Percentiles rank a stretch among this genome's conserved stretches.
These are phyloP conservation scores for Holtermannia corniformis DNA, from an alignment of 768 basidiomycete genomes.

Conservation along the genomic window DNA sequence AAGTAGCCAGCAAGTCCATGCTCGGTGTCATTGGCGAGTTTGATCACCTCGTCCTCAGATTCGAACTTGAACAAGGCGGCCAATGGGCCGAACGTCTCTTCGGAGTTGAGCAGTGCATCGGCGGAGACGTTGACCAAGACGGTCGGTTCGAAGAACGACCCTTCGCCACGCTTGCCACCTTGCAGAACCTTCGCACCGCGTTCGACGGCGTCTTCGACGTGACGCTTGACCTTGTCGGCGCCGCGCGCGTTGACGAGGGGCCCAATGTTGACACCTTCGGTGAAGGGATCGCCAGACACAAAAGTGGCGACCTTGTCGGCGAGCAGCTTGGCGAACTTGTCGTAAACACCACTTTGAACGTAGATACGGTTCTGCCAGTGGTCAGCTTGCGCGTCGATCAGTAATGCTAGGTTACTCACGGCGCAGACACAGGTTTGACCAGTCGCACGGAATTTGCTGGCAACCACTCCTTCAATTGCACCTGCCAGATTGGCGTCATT, in stretches of 20 bases:
- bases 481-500: slow-evolving; percentile 11
- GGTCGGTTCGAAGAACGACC: slow-evolving; percentile 37
- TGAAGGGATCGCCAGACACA: slow-evolving; percentile 79
- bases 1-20: slow-evolving; percentile 22
- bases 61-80: slow-evolving; percentile 20
- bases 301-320: slow-evolving; percentile 51
- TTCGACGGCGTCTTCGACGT: slow-evolving; percentile 77
- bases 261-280: slow-evolving; percentile 78
- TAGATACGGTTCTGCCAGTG: slow-evolving; percentile 79
- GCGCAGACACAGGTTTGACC: slow-evolving; percentile 18
- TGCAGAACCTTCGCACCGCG: slow-evolving; percentile 79
- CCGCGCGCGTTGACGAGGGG: slow-evolving; percentile 84
- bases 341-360: slow-evolving; percentile 63
- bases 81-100: slow-evolving; percentile 27
- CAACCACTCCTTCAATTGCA: slow-evolving; percentile 10
- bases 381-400: too few relatives aligned
- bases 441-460: slow-evolving; percentile 13
- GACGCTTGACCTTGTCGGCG: slow-evolving; percentile 68
- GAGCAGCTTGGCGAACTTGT: slow-evolving; percentile 79
- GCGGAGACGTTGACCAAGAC: slow-evolving; percentile 18
- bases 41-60: slow-evolving; percentile 16
- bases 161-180: slow-evolving; percentile 64
- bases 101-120: slow-evolving; percentile 3
- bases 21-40: slow-evolving; percentile 16
- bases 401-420: slow-evolving; percentile 5